Evolutionary conservation across 768 basidiomycete species (phyloP).

Genomic region (Albatrellus ellisii): DNA sequence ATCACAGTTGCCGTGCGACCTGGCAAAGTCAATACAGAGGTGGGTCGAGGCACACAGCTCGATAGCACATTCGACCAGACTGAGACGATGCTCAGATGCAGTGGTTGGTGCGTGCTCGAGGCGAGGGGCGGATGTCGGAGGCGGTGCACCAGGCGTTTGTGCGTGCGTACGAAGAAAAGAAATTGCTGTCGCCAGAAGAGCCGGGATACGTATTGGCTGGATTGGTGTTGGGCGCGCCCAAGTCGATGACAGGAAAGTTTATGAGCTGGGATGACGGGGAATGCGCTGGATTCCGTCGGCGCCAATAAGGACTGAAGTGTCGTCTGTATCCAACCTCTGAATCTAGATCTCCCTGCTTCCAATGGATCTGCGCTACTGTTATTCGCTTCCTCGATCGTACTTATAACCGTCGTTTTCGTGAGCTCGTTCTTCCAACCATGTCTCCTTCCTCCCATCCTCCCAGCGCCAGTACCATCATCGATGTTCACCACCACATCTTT

Average conservation of each 20-base stretch:
- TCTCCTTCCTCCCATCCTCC: neutral
- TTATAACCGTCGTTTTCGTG: neutral
- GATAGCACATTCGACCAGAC: slow-evolving; percentile 1
- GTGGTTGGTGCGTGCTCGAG: slow-evolving; percentile 34
- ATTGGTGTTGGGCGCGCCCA: slow-evolving; percentile 51
- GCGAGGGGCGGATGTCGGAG: slow-evolving; percentile 37
- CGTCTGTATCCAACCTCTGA: slow-evolving; percentile 1
- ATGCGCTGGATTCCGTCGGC: slow-evolving; percentile 40
- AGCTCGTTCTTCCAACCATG: neutral
- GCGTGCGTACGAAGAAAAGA: slow-evolving; percentile 43
- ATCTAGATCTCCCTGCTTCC: slow-evolving; percentile 3
- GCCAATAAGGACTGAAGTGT: slow-evolving; percentile 7
- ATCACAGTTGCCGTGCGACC: slow-evolving; percentile 71
- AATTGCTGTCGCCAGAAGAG: slow-evolving; percentile 62
- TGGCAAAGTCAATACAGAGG: slow-evolving; percentile 76
- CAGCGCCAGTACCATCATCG: slow-evolving; percentile 23
- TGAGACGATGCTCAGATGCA: slow-evolving; percentile 49
- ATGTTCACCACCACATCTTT: slow-evolving; percentile 74
- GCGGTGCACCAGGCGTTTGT: slow-evolving; percentile 46
- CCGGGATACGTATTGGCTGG: slow-evolving; percentile 71
- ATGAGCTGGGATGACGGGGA: slow-evolving; percentile 69
- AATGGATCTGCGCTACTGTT: neutral
- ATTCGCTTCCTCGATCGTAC: neutral
- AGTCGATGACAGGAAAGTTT: slow-evolving; percentile 59
- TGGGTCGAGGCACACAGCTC: slow-evolving; percentile 23